phyloP scores from a whole-genome alignment of 2,329 filamentous ascomycete species.

The Juglanconis oblonga region DNA sequence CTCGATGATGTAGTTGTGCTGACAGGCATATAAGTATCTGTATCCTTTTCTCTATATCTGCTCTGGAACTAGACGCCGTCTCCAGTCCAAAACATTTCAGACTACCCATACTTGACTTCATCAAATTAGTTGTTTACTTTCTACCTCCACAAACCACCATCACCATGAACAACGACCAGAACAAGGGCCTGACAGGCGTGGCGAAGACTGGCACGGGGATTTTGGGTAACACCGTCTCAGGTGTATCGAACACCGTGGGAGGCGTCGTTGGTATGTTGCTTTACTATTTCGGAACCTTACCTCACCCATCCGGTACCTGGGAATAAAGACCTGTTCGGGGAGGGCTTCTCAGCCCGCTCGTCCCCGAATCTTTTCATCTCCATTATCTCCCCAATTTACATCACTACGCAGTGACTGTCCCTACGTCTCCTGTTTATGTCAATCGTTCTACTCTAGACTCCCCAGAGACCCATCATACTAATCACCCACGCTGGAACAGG shows the following conservation, averaged over 20 bases:
- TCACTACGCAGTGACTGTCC: too few species aligned
- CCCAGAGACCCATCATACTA: too few species aligned
- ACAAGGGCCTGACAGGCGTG: slow-evolving; percentile 25
- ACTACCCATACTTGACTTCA: not conserved
- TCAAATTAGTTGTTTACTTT: not conserved
- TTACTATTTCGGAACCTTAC: not conserved
- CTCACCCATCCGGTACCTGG: too few species aligned
- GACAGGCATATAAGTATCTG: not conserved
- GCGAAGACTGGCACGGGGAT: slow-evolving; percentile 27
- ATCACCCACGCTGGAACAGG: slow-evolving; percentile 27
- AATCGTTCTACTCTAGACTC: too few species aligned
- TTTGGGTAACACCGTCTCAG: slow-evolving; percentile 29
- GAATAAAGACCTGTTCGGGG: too few species aligned
- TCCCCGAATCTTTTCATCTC: too few species aligned
- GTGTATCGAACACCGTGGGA: slow-evolving; percentile 30
- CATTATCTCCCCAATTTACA: too few species aligned
- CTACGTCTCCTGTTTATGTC: too few species aligned
- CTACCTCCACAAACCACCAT: not conserved
- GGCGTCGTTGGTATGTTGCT: slow-evolving; percentile 25
- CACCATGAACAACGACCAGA: slow-evolving; percentile 23
- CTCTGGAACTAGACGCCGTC: not conserved
- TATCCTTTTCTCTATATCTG: not conserved
- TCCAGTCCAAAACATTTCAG: not conserved
- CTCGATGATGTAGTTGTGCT: not conserved
- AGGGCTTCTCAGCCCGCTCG: too few species aligned